A percentile compares a stretch with the other conserved stretches of the same genome.
These are phyloP conservation scores for Epichloe typhina DNA, from an alignment of 2,329 filamentous ascomycete species.

Conservation along the genomic window DNA sequence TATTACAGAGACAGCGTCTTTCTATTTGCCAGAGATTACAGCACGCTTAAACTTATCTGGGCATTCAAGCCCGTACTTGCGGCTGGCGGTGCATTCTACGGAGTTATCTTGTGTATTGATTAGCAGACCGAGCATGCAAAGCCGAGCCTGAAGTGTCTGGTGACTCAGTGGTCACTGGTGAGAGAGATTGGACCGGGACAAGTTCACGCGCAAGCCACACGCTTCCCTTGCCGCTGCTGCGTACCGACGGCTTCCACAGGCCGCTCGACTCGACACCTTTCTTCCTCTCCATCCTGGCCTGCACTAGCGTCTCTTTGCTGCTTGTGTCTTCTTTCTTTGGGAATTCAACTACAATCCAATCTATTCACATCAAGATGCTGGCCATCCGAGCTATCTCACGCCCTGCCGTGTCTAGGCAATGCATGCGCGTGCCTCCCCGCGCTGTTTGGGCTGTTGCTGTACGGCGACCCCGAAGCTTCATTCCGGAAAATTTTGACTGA, in stretches of 20 bases:
- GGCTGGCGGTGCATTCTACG: not conserved
- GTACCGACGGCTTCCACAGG: slow-evolving; percentile 9
- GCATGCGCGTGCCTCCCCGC: slow-evolving; percentile 55
- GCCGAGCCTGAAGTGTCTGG: not conserved
- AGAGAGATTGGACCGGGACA: not conserved
- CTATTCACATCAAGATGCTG: slow-evolving; percentile 50
- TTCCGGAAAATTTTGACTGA: slow-evolving; percentile 2
- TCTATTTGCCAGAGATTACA: too few relatives aligned
- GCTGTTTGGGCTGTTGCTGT: slow-evolving; percentile 28
- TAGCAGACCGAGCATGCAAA: not conserved
- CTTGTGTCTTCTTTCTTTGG: slow-evolving; percentile 12
- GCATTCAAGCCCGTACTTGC: not conserved
- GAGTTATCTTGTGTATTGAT: too few relatives aligned
- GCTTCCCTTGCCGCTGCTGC: not conserved
- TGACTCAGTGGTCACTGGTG: too few relatives aligned
- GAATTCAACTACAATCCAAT: slow-evolving; percentile 7
- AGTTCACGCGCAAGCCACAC: slow-evolving; percentile 3
- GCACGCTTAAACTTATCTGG: too few relatives aligned
- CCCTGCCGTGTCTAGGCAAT: slow-evolving; percentile 59
- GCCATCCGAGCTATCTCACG: slow-evolving; percentile 65
- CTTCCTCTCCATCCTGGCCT: slow-evolving; percentile 7
- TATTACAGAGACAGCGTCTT: too few relatives aligned
- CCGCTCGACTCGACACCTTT: not conserved
- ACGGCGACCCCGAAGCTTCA: slow-evolving; percentile 8
- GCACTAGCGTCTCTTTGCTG: slow-evolving; percentile 11